phyloP scores from a whole-genome alignment of 2,329 filamentous ascomycete genomes.

The Monosporascus sp. region DNA sequence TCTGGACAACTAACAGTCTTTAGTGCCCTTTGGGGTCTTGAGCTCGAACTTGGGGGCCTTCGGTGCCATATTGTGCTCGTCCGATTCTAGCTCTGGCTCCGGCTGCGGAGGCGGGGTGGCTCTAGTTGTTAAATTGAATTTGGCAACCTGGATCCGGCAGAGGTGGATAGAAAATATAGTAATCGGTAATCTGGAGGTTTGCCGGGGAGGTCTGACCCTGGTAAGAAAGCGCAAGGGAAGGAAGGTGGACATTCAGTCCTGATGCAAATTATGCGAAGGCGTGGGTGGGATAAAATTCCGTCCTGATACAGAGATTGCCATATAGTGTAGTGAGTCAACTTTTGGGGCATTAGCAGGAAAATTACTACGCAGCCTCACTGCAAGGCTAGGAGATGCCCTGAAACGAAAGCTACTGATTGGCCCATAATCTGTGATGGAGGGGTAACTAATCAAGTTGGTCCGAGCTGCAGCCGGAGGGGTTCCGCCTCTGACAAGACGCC shows the following conservation, averaged over 20 bases:
- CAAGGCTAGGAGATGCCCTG: too few relatives aligned
- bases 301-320: too few relatives aligned
- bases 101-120: conserved; percentile 6
- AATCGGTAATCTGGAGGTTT: neutral
- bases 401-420: too few relatives aligned
- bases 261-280: too few relatives aligned
- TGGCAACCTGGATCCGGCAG: neutral
- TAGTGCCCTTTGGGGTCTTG: conserved; percentile 88
- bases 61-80: conserved; percentile 27
- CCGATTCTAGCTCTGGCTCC: neutral
- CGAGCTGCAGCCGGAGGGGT: too few relatives aligned
- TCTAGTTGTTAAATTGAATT: neutral
- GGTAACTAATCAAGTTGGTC: too few relatives aligned
- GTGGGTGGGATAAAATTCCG: too few relatives aligned
- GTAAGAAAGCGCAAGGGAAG: conserved; percentile 4
- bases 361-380: too few relatives aligned
- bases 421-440: too few relatives aligned
- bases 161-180: neutral
- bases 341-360: too few relatives aligned
- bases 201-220: conserved; percentile 1
- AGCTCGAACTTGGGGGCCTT: conserved; percentile 57
- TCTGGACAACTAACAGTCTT: conserved; percentile 58
- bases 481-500: too few relatives aligned
- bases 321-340: too few relatives aligned
- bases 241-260: conserved; percentile 10